Conservation (phyloP, 768 basidiomycete species). For the Favolaschia claudopus region DNA sequence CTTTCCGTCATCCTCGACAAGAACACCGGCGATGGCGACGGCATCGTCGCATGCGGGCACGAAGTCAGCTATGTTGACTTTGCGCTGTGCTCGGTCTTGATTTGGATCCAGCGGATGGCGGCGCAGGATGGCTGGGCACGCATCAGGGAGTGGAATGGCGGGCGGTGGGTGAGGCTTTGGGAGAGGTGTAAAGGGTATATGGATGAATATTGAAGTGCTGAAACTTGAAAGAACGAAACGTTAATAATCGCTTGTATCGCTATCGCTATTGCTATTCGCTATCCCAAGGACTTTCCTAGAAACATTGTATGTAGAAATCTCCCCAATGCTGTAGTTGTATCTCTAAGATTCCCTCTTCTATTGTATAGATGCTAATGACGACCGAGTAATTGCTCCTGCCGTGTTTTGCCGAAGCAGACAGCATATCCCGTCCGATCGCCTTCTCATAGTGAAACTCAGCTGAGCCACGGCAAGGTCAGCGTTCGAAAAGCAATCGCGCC, state of each 20-base stretch:
- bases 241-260: background rate
- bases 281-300: too few species aligned
- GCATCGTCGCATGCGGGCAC: conserved; percentile 68
- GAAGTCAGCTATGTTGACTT: conserved; percentile 80
- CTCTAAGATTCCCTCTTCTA: too few species aligned
- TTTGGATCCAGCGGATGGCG: conserved; percentile 78
- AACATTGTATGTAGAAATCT: too few species aligned
- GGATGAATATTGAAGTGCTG: conserved; percentile 61
- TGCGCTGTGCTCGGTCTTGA: conserved; percentile 71
- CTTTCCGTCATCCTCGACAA: conserved; percentile 72
- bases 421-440: too few species aligned
- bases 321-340: too few species aligned
- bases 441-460: too few species aligned
- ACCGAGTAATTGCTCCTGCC: too few species aligned
- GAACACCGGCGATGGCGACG: conserved; percentile 68
- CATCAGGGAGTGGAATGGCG: conserved; percentile 73
- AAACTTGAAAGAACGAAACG: background rate
- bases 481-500: too few species aligned
- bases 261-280: background rate
- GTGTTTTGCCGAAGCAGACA: too few species aligned
- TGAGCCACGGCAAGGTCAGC: too few species aligned
- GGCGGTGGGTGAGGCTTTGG: conserved; percentile 70
- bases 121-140: conserved; percentile 78
- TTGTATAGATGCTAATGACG: too few species aligned
- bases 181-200: conserved; percentile 70